Base-by-base conservation (phyloP, 1,284 basidiomycete species). In the Ustilago cynodontis region DNA sequence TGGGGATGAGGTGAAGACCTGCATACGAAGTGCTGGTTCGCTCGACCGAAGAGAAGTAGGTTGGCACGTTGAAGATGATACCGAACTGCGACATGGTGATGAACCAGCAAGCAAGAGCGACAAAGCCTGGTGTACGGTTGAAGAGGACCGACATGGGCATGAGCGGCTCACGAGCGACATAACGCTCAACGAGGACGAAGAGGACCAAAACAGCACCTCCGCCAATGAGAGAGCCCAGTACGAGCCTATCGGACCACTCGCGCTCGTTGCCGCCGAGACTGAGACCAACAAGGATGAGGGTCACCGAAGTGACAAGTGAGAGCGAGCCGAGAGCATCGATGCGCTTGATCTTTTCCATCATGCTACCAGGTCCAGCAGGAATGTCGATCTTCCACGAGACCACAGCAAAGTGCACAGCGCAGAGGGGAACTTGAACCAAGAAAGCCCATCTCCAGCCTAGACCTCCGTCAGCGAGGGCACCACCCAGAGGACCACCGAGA, bases 171-270 rank as follows among this genome's bases (percentile, higher is more conserved):
- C 78, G 72, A 8, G 88, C 85, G 22, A 88, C 86, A 70, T 85
- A 86, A 55, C 83, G 85, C 79, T 89, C 89, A 61, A 89, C 78
- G 39, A 88, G 81, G 43, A 88, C 84, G 31, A 89, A 84, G 49
- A 87, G 81, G 16, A 86, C 90, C 29, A 92, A 63, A 26, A 93
- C 87, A 7, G 91, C 67, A 6, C 88, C 51, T 59, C 82, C 82
- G 9, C 55, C 80, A 51, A 80, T 64, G 22, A 85, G 74, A 26
- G 77, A 72, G 49, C 75, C 73, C 22, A 82, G 35, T 41, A 85
- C 84, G 28, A 84, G 56, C 22, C 52, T 67, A 74, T 83, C 80
- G 26, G 52, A 57, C 83, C 84, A 85, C 28, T 72, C 78, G 53
- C 78, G 73, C 64, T 82, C 77, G 69, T 83, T 83, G 41, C 83